Evolutionary conservation across 2,329 filamentous ascomycete genomes (phyloP), one percentile per base, ranked within the genome.

Genomic region (Diaporthe citrichinensis): DNA sequence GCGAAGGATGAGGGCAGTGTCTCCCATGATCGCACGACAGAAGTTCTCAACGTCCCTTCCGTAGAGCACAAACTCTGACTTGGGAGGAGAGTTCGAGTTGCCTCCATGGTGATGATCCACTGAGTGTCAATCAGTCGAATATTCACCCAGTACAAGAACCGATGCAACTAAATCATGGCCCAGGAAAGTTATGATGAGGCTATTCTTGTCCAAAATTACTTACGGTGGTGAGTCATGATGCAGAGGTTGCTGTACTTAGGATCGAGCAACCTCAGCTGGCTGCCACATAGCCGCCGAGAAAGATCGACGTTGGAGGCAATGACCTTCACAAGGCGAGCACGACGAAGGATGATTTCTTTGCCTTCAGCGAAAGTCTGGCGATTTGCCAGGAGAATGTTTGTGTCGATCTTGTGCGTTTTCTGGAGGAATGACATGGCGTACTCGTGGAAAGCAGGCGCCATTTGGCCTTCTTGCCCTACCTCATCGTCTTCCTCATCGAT

Each of bases 51-150:
- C 25, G 12, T 71, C 67, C 7, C 67, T 71, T 1, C 31, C 67
- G n/a, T 46, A 71, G 17, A 71, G 34, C 1, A 71, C 34, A 20
- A 57, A 71, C 23, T 31, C 49, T 3, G 4, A 12, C 7, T 14
- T 9, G 4, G 4, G 8, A 12, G 17, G 3, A 28, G 17, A 1
- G 8, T 0, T 3, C 3, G 2, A 2, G 3, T 14, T 1, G 3
- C 8, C 25, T 46, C 2, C 2, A 2, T 3, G 17, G 10, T 46
- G 9, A 4, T 12, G 8, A 20, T 23, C 4, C 3, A 46, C 61
- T 65, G 4, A 14, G 3, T 0, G 2, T 15, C 2, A 23, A 15
- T 65, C 7, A 65, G 61, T 8, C 1, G 10, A 46, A 12, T 14
- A 2, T 20, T 31, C 23, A 17, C 2, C 6, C 34, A n/a, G 8